Evolutionary conservation across 2,329 filamentous ascomycete species (phyloP).

Genomic region (Fusarium oligoseptatum): DNA sequence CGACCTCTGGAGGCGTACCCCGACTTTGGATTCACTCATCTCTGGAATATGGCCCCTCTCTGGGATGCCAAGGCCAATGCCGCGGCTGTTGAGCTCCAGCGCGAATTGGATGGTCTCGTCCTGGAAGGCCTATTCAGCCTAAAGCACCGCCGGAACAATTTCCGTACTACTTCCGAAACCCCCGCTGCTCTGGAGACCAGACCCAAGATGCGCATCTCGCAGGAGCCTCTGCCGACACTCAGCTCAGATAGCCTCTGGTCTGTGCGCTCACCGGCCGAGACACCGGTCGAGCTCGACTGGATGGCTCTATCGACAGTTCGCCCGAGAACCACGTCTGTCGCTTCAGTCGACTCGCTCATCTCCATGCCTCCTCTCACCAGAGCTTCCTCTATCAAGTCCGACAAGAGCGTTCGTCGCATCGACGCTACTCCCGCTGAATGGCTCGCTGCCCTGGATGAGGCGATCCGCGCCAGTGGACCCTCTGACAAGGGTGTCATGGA

Average conservation of each 20-base stretch:
- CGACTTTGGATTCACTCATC: conserved; percentile 37
- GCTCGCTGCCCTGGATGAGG: conserved; percentile 54
- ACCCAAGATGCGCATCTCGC: conserved; percentile 50
- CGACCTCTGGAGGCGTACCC: conserved; percentile 35
- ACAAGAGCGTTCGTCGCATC: conserved; percentile 32
- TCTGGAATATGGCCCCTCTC: conserved; percentile 46
- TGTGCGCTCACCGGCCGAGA: conserved; percentile 38
- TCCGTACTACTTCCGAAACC: conserved; percentile 44
- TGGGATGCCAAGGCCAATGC: conserved; percentile 42
- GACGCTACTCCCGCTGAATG: conserved; percentile 51
- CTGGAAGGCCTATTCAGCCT: conserved; percentile 45
- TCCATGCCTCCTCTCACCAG: conserved; percentile 26
- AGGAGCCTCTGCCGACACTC: conserved; percentile 48
- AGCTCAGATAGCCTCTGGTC: conserved; percentile 54
- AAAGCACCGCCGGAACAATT: conserved; percentile 44
- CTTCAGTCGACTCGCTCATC: conserved; percentile 32
- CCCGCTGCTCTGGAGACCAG: conserved; percentile 48
- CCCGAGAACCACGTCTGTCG: conserved; percentile 37
- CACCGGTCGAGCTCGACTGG: conserved; percentile 37
- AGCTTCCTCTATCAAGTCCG: conserved; percentile 42
- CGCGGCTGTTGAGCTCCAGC: conserved; percentile 30
- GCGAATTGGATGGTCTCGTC: conserved; percentile 39
- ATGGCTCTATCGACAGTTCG: conserved; percentile 39
- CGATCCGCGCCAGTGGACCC: conserved; percentile 29
- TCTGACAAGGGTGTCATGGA: conserved; percentile 26